These are phyloP conservation scores for Saksenaea vasiformis DNA, from an alignment of 371 early-diverging fungal genomes.

Conservation along the genomic window DNA sequence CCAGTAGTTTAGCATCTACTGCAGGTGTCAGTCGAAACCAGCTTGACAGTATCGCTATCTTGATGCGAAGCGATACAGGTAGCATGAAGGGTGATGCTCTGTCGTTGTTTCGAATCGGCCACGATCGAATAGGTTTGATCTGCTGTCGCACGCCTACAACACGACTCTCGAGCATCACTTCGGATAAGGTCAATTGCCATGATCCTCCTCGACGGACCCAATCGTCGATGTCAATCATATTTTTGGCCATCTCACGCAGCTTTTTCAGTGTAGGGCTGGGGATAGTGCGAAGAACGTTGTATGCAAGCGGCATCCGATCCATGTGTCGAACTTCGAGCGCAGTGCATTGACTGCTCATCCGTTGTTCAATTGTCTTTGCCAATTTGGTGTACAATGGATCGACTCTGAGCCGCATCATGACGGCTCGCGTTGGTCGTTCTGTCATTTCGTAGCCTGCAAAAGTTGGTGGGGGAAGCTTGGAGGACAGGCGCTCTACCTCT, in stretches of 20 bases:
- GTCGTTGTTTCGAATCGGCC: conserved; percentile 23
- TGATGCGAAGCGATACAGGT: conserved; percentile 31
- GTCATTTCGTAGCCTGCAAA: conserved; percentile 29
- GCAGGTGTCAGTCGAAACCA: conserved; percentile 16
- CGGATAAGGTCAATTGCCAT: conserved; percentile 29
- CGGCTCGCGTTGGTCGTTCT: conserved; percentile 27
- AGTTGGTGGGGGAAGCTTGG: conserved; percentile 16
- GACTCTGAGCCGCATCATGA: conserved; percentile 24
- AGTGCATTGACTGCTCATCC: conserved; percentile 15
- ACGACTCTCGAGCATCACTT: conserved; percentile 37
- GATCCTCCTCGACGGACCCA: conserved; percentile 31
- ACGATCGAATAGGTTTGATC: conserved; percentile 18
- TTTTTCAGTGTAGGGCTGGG: conserved; percentile 19
- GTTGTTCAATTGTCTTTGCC: conserved; percentile 16
- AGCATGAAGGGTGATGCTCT: conserved; percentile 10
- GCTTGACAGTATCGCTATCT: conserved; percentile 20
- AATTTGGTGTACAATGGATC: conserved; percentile 16
- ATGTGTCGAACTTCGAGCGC: conserved; percentile 20
- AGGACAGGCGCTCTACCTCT: conserved; percentile 8
- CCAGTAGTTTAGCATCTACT: not conserved
- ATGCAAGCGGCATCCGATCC: conserved; percentile 32
- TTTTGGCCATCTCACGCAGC: conserved; percentile 27
- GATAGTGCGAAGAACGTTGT: conserved; percentile 28
- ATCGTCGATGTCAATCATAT: conserved; percentile 28
- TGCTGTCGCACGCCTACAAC: conserved; percentile 36